A percentile compares a stretch with the other conserved stretches of the same genome.
phyloP scores from a whole-genome alignment of 179 eudicot genomes.

The Carnegiea gigantea region DNA sequence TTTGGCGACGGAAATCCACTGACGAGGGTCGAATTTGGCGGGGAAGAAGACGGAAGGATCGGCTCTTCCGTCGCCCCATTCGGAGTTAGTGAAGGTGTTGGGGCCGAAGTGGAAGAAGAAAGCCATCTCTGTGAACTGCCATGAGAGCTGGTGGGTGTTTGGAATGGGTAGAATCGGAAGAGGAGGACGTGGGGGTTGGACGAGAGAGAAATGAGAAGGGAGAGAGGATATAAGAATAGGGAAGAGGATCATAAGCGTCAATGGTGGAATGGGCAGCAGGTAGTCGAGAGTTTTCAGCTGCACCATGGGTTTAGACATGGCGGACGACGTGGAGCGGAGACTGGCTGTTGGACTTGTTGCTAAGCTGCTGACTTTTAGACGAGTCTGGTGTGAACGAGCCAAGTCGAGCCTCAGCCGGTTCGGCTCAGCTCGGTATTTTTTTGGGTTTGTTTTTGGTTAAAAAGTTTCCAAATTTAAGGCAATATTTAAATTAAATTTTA shows the following conservation, averaged over 20 bases:
- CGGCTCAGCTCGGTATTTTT: too few species aligned
- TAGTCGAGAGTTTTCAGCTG: not conserved
- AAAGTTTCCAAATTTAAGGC: too few species aligned
- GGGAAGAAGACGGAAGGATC: slow-evolving; percentile 66
- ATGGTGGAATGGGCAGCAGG: slow-evolving; percentile 11
- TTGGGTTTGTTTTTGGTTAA: too few species aligned
- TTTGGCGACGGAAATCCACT: slow-evolving; percentile 64
- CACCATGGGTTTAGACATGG: slow-evolving; percentile 15
- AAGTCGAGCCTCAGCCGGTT: too few species aligned
- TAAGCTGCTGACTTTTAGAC: not conserved
- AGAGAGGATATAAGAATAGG: not conserved
- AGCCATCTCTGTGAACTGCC: slow-evolving; percentile 64
- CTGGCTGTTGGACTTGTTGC: not conserved
- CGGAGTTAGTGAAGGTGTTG: slow-evolving; percentile 80
- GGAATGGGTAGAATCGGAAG: slow-evolving; percentile 77
- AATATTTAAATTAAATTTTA: too few species aligned
- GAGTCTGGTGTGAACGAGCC: too few species aligned
- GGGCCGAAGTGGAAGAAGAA: slow-evolving; percentile 80
- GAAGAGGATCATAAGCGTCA: not conserved
- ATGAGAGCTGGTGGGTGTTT: slow-evolving; percentile 52
- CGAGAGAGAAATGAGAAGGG: slow-evolving; percentile 8
- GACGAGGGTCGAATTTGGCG: slow-evolving; percentile 42
- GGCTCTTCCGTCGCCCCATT: slow-evolving; percentile 65
- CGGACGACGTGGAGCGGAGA: not conserved
- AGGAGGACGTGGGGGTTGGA: slow-evolving; percentile 44